Base-by-base conservation (phyloP, 2,329 filamentous ascomycete species). In the Ceratocystis papillata region DNA sequence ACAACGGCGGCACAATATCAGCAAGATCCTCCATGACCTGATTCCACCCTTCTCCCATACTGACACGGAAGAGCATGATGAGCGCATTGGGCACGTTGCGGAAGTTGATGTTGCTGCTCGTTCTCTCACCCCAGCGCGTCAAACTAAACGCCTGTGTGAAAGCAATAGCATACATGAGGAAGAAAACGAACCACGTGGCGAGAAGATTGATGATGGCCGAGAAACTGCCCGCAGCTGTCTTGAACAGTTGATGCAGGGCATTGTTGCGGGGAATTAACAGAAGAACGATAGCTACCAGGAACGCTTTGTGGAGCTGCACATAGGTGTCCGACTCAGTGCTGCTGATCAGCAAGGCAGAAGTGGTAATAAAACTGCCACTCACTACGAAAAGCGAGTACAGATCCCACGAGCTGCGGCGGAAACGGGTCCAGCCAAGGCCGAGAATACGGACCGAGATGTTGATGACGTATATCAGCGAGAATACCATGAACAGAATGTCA, bases 101-200 rank as follows among this genome's bases (percentile, higher is more conserved):
- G 75, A 99, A 93, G 74, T 99, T 99, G 74, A 93, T 78, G 72
- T 96, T 93, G 72, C 83, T 85, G 64, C 78, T 83, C 72, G 91
- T 90, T 37, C 86, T 80, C 0, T 74, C 73, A 0, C 87, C 90
- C 71, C 99, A 96, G 50, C 92, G 87, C 6, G 94, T 99, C 67
- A 99, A 81, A 69, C 94, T 95, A 73, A 99, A 97, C 0, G 92
- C 89, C 73, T 99, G 94, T 10, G 93, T 97, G 74, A 97, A 81
- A 3, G 94, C 95, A 71, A 99, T 99, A 60, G 94, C 93, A 73
- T 92, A 99, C 25, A 96, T 91, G 57, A 99, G 79, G 77, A 97
- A 99, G 68, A 99, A 84, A 1, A 99, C 91, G 69, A 97, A 89
- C 94, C 94, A 99, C 0, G 95, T 99, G 1, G 93, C 93, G 48